A percentile compares a stretch with the other conserved stretches of the same genome.
Evolutionary conservation across 306 rosid genomes (phyloP).

Genomic region (Acacia crassicarpa): DNA sequence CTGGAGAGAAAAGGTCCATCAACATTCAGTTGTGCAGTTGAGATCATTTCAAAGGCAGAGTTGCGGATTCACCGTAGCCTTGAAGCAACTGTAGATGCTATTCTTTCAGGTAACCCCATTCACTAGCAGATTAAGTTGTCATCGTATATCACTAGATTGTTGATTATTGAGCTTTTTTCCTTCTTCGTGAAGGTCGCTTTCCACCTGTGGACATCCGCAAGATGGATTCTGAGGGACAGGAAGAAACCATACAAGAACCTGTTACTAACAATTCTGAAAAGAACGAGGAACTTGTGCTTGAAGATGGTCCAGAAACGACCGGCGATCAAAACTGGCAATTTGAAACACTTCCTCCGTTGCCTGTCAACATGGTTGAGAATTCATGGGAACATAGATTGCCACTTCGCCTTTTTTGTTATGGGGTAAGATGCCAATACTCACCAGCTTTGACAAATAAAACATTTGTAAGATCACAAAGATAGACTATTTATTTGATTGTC

Average conservation of each 20-base stretch:
- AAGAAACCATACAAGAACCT: slow-evolving; percentile 46
- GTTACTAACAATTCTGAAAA: slow-evolving; percentile 36
- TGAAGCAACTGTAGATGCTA: slow-evolving; percentile 88
- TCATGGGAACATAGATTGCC: slow-evolving; percentile 45
- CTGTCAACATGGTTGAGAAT: slow-evolving; percentile 47
- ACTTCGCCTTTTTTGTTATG: slow-evolving; percentile 74
- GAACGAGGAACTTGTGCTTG: slow-evolving; percentile 41
- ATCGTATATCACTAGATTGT: background rate
- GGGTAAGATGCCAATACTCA: slow-evolving; percentile 61
- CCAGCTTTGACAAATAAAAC: slow-evolving; percentile 19
- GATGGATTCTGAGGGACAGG: slow-evolving; percentile 52
- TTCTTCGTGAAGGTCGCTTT: slow-evolving; percentile 59
- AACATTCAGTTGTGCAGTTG: slow-evolving; percentile 84
- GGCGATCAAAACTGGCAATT: slow-evolving; percentile 42
- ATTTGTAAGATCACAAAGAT: background rate
- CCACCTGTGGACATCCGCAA: slow-evolving; percentile 85
- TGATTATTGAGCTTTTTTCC: slow-evolving; percentile 22
- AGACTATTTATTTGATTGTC: background rate
- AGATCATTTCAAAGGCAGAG: slow-evolving; percentile 83
- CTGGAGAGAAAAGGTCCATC: slow-evolving; percentile 97
- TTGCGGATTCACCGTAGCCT: slow-evolving; percentile 85
- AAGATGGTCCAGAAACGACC: slow-evolving; percentile 36
- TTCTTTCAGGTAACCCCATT: slow-evolving; percentile 62
- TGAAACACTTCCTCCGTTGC: slow-evolving; percentile 41
- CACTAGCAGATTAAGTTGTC: slow-evolving; percentile 16